A percentile compares a stretch with the other conserved stretches of the same genome.
These are phyloP conservation scores for Lophiostoma macrostomum DNA, from an alignment of 495 filamentous ascomycete species.

Conservation along the genomic window DNA sequence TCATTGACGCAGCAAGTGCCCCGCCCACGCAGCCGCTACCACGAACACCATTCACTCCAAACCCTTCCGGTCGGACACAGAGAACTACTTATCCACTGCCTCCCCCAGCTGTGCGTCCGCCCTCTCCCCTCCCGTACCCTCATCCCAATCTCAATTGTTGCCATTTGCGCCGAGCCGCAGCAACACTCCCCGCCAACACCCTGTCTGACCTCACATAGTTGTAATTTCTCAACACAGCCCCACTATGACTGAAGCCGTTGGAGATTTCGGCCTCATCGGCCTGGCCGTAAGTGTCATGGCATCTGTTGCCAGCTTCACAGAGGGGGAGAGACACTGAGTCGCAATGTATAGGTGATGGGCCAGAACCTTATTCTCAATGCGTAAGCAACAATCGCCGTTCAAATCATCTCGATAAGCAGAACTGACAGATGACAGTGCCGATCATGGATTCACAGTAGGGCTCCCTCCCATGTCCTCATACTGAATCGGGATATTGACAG, in stretches of 20 bases:
- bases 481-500: slow-evolving; percentile 11
- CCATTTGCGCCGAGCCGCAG: slow-evolving; percentile 12
- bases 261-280: slow-evolving; percentile 98
- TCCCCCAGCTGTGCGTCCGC: slow-evolving; percentile 10
- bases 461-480: background rate
- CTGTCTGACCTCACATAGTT: slow-evolving; percentile 9
- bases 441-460: slow-evolving; percentile 63
- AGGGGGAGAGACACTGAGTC: slow-evolving; percentile 3
- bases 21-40: slow-evolving; percentile 20
- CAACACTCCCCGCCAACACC: slow-evolving; percentile 20
- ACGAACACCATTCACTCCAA: slow-evolving; percentile 16
- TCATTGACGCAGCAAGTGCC: slow-evolving; percentile 18
- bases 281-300: slow-evolving; percentile 55
- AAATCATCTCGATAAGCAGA: slow-evolving; percentile 7
- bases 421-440: slow-evolving; percentile 27
- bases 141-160: slow-evolving; percentile 4
- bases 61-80: slow-evolving; percentile 25
- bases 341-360: slow-evolving; percentile 66
- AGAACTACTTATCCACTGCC: slow-evolving; percentile 18
- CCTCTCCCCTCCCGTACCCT: slow-evolving; percentile 7
- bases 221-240: slow-evolving; percentile 3
- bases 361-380: slow-evolving; percentile 98
- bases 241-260: slow-evolving; percentile 43
- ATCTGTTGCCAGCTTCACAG: background rate
- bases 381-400: slow-evolving; percentile 41